These are phyloP conservation scores for Fusarium buxicola DNA, from an alignment of 2,329 filamentous ascomycete species.

Conservation along the genomic window DNA sequence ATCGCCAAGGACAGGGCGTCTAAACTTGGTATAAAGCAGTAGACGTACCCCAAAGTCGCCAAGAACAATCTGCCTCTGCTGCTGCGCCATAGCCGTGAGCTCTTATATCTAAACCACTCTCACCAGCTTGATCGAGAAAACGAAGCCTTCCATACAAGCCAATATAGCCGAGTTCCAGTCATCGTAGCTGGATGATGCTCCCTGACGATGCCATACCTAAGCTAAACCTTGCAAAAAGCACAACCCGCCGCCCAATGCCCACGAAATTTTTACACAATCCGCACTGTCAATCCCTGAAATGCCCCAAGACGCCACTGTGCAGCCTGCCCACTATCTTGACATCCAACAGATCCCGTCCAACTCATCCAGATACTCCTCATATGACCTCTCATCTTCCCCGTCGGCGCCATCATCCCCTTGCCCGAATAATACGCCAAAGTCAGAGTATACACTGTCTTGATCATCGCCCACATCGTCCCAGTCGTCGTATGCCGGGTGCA, in stretches of 20 bases:
- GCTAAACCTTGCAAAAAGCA: slow-evolving; percentile 14
- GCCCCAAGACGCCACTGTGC: slow-evolving; percentile 7
- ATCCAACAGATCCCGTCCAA: slow-evolving; percentile 66
- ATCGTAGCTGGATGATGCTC: slow-evolving; percentile 9
- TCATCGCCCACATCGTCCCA: slow-evolving; percentile 58
- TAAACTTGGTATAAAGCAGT: slow-evolving; percentile 34
- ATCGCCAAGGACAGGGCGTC: slow-evolving; percentile 83
- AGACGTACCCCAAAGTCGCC: neutral
- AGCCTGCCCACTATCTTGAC: slow-evolving; percentile 38
- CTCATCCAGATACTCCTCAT: slow-evolving; percentile 67
- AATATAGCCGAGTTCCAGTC: slow-evolving; percentile 5
- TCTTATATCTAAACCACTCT: slow-evolving; percentile 13
- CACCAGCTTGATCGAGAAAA: neutral
- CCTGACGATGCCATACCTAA: slow-evolving; percentile 12
- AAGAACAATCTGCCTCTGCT: slow-evolving; percentile 5
- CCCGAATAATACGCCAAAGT: slow-evolving; percentile 65
- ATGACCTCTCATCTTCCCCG: slow-evolving; percentile 56
- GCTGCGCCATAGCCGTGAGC: slow-evolving; percentile 2
- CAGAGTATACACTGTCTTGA: slow-evolving; percentile 64
- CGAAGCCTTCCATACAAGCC: neutral
- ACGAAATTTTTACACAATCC: slow-evolving; percentile 30
- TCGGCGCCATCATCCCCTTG: slow-evolving; percentile 41
- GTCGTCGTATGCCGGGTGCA: slow-evolving; percentile 59
- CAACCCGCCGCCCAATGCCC: slow-evolving; percentile 19
- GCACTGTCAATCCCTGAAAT: slow-evolving; percentile 9